Evolutionary conservation across 345 rosid genomes (phyloP), one percentile per base, ranked within the genome.

Genomic region (Eucalyptus dawsonii): DNA sequence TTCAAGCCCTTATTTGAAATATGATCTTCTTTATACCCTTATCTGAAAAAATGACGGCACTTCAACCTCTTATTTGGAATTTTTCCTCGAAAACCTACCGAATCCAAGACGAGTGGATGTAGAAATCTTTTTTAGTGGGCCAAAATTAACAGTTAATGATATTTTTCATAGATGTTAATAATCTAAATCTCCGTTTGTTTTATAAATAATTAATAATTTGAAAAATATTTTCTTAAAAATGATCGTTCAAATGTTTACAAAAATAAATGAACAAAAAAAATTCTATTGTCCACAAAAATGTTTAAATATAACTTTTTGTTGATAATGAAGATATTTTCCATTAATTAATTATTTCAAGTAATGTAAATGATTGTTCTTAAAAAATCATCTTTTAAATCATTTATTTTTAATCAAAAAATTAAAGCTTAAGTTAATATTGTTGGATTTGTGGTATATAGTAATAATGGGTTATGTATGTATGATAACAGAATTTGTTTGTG

Each of bases 31-130:
- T 19, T 53, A 53, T 53, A 53, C 56, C 24, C 4, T 8, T 53
- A 53, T 53, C 0, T 7, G 0, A 53, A 2, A 53, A 53, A 53
- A 53, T 53, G 4, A 17, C 0, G 0, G 2, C 2, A 21, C 5
- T 21, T 21, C 1, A 1, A 0, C 0, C 25, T 53, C 5, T 21
- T 53, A 21, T 53, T 53, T 53, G 11, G 2, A 53, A 53, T 53
- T 53, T 53, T 19, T 53, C 25, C 5, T 53, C 1, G 0, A 53
- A 11, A 10, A 37, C 81, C 45, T 19, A 19, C 14, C 2, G 0
- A 37, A 37, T 72, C 58, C 1, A 11, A 0, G 81, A 72, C 1
- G 0, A 53, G 58, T 53, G 58, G 25, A 72, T 72, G 8, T 72
- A 10, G 14, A 37, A 72, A 11, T 31, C 80, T 6, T 31, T 67